Base-by-base conservation (phyloP, 805 yeast genomes). In the Candida caryicola region DNA sequence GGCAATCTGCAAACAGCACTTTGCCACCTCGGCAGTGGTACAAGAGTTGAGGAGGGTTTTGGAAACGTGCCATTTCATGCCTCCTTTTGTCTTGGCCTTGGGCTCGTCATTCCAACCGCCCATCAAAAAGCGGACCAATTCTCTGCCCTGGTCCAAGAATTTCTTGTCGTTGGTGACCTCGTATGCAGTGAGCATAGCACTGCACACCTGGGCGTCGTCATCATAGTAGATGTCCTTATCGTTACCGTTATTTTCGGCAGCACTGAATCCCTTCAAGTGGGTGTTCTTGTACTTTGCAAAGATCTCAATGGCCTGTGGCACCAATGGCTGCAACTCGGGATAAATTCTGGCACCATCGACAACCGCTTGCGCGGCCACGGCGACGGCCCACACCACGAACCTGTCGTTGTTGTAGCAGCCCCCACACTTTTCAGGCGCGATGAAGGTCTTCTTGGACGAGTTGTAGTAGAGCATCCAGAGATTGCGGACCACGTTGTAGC, bases 151-250 rank as follows among this genome's bases (percentile, higher is more conserved):
- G 47, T 74, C 78, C 43, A 82, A 62, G 51, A 67, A 78, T 32
- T 63, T 62, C 47, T 62, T 62, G 44, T 81, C 74, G 1, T 74
- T 75, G 1, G 87, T 80, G 17, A 79, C 85, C 51, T 81, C 88
- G 51, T 77, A 82, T 2, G 85, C 85, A 2, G 79, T 72, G 40
- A 83, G 62, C 47, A 80, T 65, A 3, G 81, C 82, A 49, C 79
- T 68, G 12, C 84, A 82, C 10, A 82, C 77, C 54, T 82, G 90
- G 2, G 89, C 90, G 53, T 82, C 84, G 51, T 82, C 90, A 51
- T 82, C 88, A 45, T 79, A 79, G 56, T 82, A 81, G 29, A 82
- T 77, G 54, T 82, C 88, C 35, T 63, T 62, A 55, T 81, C 82
- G 32, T 74, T 80, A 16, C 74, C 73, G 36, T 66, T 66, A 51